Base-by-base conservation (phyloP, 1,284 basidiomycete species). In the Cerrena zonata region DNA sequence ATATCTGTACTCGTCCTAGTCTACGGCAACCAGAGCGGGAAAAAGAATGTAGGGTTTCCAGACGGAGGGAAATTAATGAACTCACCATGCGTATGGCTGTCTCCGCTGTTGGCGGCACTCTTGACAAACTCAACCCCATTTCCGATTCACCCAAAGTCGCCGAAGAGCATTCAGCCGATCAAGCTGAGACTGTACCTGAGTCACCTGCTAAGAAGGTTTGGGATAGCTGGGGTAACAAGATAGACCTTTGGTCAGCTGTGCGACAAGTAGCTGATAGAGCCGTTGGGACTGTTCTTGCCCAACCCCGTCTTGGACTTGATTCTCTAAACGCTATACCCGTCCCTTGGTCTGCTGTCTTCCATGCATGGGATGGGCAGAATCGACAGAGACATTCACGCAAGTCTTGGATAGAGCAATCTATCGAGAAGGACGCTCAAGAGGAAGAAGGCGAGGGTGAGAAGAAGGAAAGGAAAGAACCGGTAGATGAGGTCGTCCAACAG, bases 71-170 rank as follows among this genome's bases (percentile, higher is more conserved):
- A 56, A 80, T 90, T 53, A 93, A 91, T 62, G 81, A 88, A 57
- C 67, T 91, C 40, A 83, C 81, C 0, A 83, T 89, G 74, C 77
- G 85, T 22, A 88, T 90, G 78, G 91, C 81, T 5, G 73, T 92
- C 22, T 82, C 84, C 25, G 76, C 79, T 2, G 75, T 90, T 11
- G 91, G 90, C 10, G 89, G 88, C 2, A 61, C 69, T 1, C 64
- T 93, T n/a, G 76, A 73, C 42, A 73, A 66, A 48, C 65, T 65
- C 50, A 61, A 68, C 23, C 60, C 62, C 19, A n/a, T n/a, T n/a
- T n/a, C n/a, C n/a, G n/a, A n/a, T n/a, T n/a, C n/a, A n/a, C 58
- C 60, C 12, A 57, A 59, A 37, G 53, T 53, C 44, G 57, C 58
- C 22, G 61, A 58, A 2, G 58, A 54, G 43, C 30, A 7, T 7